Conservation (phyloP, 805 yeast species). For the Pichia phayaonensis region DNA sequence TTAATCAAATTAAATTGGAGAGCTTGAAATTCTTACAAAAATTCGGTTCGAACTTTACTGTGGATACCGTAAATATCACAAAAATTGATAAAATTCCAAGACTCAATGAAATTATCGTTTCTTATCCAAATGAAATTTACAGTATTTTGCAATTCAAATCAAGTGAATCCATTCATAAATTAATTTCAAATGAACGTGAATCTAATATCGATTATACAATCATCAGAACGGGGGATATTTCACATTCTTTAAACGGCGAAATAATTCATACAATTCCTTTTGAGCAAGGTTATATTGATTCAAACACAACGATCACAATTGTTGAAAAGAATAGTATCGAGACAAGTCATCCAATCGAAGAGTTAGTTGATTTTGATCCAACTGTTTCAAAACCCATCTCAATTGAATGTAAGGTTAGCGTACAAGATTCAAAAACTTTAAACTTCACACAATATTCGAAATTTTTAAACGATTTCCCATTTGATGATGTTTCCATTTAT, state of each 20-base stretch:
- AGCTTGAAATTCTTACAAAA: conserved; percentile 31
- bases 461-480: conserved; percentile 14
- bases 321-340: conserved; percentile 26
- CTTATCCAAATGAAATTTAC: conserved; percentile 43
- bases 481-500: conserved; percentile 40
- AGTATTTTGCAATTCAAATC: conserved; percentile 32
- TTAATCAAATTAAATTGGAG: conserved; percentile 31
- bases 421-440: not conserved
- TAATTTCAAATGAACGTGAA: conserved; percentile 30
- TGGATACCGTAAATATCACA: conserved; percentile 33
- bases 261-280: conserved; percentile 65
- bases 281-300: conserved; percentile 52
- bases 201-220: conserved; percentile 18
- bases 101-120: conserved; percentile 34
- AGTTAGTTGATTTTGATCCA: not conserved
- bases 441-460: conserved; percentile 14
- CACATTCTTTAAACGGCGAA: conserved; percentile 39
- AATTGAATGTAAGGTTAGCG: not conserved
- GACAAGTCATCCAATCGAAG: not conserved
- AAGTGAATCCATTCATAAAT: conserved; percentile 24
- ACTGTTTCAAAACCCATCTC: not conserved
- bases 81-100: conserved; percentile 23
- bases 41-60: conserved; percentile 35
- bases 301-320: conserved; percentile 46
- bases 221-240: conserved; percentile 36